Evolutionary conservation across 179 eudicot species (phyloP).

Genomic region (Silene coronaria): DNA sequence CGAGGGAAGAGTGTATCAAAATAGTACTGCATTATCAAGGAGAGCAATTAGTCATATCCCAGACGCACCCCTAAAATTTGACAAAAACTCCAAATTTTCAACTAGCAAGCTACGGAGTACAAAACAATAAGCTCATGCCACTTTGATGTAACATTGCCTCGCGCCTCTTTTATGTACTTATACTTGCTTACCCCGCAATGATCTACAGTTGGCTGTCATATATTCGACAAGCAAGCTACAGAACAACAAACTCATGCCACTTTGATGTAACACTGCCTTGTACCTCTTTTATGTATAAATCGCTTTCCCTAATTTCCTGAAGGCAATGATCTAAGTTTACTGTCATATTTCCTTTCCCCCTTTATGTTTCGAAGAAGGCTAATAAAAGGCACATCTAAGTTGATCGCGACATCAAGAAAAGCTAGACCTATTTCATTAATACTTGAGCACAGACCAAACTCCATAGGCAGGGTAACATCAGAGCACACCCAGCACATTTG

Average conservation of each 20-base stretch:
- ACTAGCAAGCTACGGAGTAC: background rate
- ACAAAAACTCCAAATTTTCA: background rate
- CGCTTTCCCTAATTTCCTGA: background rate
- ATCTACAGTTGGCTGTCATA: no score
- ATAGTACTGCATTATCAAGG: constrained; percentile 66
- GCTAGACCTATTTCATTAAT: background rate
- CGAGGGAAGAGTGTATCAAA: constrained; percentile 96
- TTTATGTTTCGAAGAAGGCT: background rate
- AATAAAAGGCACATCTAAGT: background rate
- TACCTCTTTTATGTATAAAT: background rate
- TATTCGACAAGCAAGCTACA: background rate
- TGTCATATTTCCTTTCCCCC: background rate
- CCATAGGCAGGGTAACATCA: background rate
- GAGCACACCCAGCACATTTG: background rate
- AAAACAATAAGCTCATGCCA: background rate
- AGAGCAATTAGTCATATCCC: constrained; percentile 9
- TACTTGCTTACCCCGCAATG: no score
- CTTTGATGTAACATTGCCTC: background rate
- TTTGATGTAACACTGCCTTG: background rate
- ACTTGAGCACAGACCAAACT: background rate
- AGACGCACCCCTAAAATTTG: background rate
- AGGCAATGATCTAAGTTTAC: background rate
- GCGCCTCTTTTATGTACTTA: background rate
- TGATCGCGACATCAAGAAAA: background rate
- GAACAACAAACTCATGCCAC: background rate